Evolutionary conservation across 2,329 filamentous ascomycete species (phyloP).

Genomic region (Tolypocladium amazonense): DNA sequence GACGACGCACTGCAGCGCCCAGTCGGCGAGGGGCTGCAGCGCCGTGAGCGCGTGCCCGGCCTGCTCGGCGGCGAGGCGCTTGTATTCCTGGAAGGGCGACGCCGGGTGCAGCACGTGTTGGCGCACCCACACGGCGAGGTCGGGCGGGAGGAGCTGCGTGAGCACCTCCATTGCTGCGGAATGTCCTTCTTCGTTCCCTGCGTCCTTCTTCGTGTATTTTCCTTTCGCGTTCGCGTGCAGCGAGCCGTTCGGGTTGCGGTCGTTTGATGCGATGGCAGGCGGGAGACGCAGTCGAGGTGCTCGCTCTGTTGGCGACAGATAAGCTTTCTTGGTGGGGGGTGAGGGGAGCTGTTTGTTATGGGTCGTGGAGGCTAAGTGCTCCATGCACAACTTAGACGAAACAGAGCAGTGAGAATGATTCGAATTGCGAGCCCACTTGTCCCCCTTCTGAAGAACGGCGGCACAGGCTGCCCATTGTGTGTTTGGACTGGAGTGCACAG

Average conservation of each 20-base stretch:
- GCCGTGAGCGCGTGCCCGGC: constrained; percentile 16
- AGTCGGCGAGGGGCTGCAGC: constrained; percentile 31
- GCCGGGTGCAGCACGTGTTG: constrained; percentile 35
- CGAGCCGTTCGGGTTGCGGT: neutral
- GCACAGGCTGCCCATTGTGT: too few relatives aligned
- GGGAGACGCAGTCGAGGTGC: neutral
- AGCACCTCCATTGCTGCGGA: constrained; percentile 23
- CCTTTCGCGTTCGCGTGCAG: neutral
- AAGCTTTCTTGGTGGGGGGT: neutral
- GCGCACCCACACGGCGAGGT: constrained; percentile 31
- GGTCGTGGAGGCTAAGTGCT: neutral
- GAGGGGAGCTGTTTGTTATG: neutral
- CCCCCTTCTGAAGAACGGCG: too few relatives aligned
- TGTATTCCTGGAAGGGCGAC: constrained; percentile 32
- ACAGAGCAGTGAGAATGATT: too few relatives aligned
- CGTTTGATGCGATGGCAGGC: neutral
- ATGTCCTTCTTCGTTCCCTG: neutral
- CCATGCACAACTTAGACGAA: too few relatives aligned
- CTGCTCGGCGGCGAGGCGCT: constrained; percentile 20
- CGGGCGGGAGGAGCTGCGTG: constrained; percentile 32
- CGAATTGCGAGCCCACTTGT: too few relatives aligned
- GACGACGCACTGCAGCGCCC: constrained; percentile 19
- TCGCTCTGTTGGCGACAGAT: neutral
- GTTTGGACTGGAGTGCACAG: too few relatives aligned
- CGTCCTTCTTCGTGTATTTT: neutral